phyloP scores from a whole-genome alignment of 2,329 filamentous ascomycete species.

The Huntiella omanensis region DNA sequence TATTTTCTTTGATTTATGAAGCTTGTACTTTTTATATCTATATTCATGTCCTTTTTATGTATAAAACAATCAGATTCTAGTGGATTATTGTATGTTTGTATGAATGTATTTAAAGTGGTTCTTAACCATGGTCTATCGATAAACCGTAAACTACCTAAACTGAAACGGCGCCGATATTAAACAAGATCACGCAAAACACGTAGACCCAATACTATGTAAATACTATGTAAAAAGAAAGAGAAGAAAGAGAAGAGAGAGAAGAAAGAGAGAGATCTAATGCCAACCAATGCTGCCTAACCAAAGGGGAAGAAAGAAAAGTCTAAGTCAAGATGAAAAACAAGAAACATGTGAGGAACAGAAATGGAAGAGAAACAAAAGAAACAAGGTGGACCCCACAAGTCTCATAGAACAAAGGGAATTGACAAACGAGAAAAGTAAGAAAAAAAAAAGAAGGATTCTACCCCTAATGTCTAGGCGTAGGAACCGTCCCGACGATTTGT shows the following conservation, averaged over 20 bases:
- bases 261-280: neutral
- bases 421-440: neutral
- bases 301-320: too few species aligned
- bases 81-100: neutral
- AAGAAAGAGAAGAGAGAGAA: neutral
- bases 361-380: neutral
- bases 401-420: neutral
- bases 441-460: neutral
- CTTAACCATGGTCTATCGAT: neutral
- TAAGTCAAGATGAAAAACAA: too few species aligned
- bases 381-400: neutral
- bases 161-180: too few species aligned
- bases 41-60: neutral
- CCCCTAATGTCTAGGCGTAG: slow-evolving; percentile 21
- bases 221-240: neutral
- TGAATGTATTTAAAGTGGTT: neutral
- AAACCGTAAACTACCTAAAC: neutral
- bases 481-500: slow-evolving; percentile 60
- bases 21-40: neutral
- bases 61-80: neutral
- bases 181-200: too few species aligned
- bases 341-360: neutral
- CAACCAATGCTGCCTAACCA: neutral
- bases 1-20: neutral
- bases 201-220: neutral